Percentiles rank a stretch among this genome's conserved stretches.
These are phyloP conservation scores for Meredithiella fracta DNA, from an alignment of 2,329 filamentous ascomycete genomes.

Conservation along the genomic window DNA sequence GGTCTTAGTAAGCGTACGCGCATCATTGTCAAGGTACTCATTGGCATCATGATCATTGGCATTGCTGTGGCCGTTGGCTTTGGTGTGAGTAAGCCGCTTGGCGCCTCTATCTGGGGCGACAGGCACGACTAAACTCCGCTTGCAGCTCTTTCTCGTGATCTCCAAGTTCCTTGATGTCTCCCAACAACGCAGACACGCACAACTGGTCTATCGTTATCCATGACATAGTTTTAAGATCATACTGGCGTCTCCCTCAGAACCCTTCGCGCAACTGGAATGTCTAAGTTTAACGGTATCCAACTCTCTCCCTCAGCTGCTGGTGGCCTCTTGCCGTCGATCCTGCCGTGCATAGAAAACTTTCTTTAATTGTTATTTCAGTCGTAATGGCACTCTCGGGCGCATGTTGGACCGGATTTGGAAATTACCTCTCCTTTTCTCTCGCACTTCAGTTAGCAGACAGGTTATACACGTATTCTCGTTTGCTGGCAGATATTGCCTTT, in stretches of 20 bases:
- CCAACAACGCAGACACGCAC: no score
- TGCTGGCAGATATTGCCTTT: no score
- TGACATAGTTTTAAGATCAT: no score
- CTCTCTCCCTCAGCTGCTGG: neutral
- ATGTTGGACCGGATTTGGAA: no score
- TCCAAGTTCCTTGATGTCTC: no score
- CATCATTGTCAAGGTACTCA: constrained; percentile 37
- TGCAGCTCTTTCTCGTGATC: neutral
- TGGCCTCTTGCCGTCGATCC: neutral
- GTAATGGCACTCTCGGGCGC: neutral
- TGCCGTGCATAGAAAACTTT: neutral
- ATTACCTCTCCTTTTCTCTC: no score
- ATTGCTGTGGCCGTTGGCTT: constrained; percentile 40
- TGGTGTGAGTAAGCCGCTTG: constrained; percentile 43
- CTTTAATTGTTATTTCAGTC: neutral
- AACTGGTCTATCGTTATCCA: no score
- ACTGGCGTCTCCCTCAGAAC: no score
- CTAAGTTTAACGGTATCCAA: neutral
- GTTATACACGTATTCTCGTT: no score
- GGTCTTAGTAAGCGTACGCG: constrained; percentile 36
- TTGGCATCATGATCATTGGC: constrained; percentile 35
- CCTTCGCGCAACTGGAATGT: neutral
- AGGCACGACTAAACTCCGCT: constrained; percentile 16
- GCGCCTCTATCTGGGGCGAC: constrained; percentile 40
- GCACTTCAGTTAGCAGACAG: no score